phyloP scores from a whole-genome alignment of 495 filamentous ascomycete genomes.

The Talaromyces borbonicus region DNA sequence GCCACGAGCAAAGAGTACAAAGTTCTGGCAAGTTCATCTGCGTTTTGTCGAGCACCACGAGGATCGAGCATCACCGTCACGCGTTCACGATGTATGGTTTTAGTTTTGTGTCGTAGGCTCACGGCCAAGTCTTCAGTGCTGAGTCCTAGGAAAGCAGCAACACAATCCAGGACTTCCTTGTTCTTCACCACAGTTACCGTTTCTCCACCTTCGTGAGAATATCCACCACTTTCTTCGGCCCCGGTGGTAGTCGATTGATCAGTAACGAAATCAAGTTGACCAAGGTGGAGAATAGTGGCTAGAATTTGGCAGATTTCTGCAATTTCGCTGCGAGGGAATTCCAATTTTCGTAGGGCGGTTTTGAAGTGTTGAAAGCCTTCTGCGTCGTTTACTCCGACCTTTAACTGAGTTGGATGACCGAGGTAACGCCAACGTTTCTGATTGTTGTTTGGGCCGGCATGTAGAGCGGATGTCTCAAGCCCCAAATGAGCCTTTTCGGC shows the following conservation, averaged over 20 bases:
- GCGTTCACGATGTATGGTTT: slow-evolving; percentile 86
- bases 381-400: slow-evolving; percentile 89
- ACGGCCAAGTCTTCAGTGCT: slow-evolving; percentile 69
- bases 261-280: slow-evolving; percentile 84
- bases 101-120: slow-evolving; percentile 88
- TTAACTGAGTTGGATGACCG: slow-evolving; percentile 91
- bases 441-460: slow-evolving; percentile 30
- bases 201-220: slow-evolving; percentile 88
- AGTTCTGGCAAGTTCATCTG: slow-evolving; percentile 86
- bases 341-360: slow-evolving; percentile 83
- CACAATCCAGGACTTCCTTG: slow-evolving; percentile 74
- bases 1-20: slow-evolving; percentile 94
- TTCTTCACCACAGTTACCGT: slow-evolving; percentile 80
- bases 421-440: slow-evolving; percentile 89
- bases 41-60: slow-evolving; percentile 76
- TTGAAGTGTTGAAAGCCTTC: slow-evolving; percentile 98
- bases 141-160: slow-evolving; percentile 89
- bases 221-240: slow-evolving; percentile 89
- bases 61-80: slow-evolving; percentile 97
- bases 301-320: slow-evolving; percentile 93
- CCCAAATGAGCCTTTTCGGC: slow-evolving; percentile 86
- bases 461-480: slow-evolving; percentile 48
- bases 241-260: slow-evolving; percentile 65
- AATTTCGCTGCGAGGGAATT: slow-evolving; percentile 87
- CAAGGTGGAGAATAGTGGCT: slow-evolving; percentile 86